Base-by-base conservation (phyloP, 208 protist genomes). In the Leishmania mexicana region DNA sequence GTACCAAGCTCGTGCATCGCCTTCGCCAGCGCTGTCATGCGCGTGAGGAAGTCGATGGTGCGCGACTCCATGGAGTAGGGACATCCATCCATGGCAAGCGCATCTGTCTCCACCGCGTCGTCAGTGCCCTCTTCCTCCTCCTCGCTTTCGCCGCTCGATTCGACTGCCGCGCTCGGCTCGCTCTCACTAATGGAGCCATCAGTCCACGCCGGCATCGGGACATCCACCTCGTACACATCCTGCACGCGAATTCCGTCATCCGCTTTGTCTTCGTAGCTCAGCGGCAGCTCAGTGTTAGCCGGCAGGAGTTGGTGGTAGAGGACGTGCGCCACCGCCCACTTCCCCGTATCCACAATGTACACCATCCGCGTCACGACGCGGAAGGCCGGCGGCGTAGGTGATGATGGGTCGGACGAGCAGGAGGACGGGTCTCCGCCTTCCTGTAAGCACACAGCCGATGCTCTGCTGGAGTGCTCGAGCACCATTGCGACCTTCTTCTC, bases 21-120 rank as follows among this genome's bases (percentile, higher is more conserved):
- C 81, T 91, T 92, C 15, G 87, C 91, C 15, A 94, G 60, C 3
- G 81, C 81, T 13, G 85, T 89, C 91, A 92, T 94, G 65, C 82
- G 70, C n/a, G 60, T 79, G 84, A 94, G 91, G 74, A 91, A 94
- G 72, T 90, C 71, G 49, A 94, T 83, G 62, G 89, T 89, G 70
- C 89, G 81, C 19, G 91, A 83, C 78, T 94, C 87, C 88, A 93
- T 83, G 51, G 89, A 85, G 75, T 90, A 92, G 42, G 92, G 92
- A 57, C 85, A 90, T 1, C 76, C 83, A 45, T 86, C 83, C 45
- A 74, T 51, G 70, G 40, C 70, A 74, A 74, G 70, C 70, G 45
- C 45, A 54, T 54, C 70, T 24, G 24, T 74, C 65, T 79, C 24
- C 17, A 53, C 81, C 13, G 71, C 68, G 19, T 76, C 75, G 24